Evolutionary conservation across 2,329 filamentous ascomycete genomes (phyloP), one percentile per base, ranked within the genome.

Genomic region (Claviceps fusiformis): DNA sequence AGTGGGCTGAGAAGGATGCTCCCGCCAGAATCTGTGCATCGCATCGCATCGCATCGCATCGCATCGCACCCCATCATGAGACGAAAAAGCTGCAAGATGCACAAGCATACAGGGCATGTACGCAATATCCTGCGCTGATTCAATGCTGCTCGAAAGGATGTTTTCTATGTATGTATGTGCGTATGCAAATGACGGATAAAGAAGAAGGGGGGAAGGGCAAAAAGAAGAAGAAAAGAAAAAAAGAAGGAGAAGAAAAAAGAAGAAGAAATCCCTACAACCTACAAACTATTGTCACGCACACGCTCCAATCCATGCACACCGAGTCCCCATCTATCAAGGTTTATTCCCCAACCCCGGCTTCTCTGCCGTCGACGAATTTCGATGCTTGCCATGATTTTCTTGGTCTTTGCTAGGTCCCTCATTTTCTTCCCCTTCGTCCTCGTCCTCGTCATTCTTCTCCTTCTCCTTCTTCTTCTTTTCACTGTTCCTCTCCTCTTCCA

Each of bases 401-500:
- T 69, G 63, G 0, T 70, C 65, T 5, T 70, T 64, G 31, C 9
- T 33, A 9, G 5, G 31, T 33, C 9, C 37, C 5, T 41, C 5
- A 8, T 19, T 3, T 7, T 70, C 67, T 29, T 67, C 60, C 9
- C 68, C 62, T 7, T 69, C 63, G 0, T 70, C 65, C 6, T 70
- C 64, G 8, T 68, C 67, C 1, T 70, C 68, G 7, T 70, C 68
- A 0, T 75, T 71, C 0, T 72, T 70, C 2, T 73, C 68, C 3
- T 71, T 67, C 2, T 68, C 63, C n/a, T 70, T 65, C 11, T 62
- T 62, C 27, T 64, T 62, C 10, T 68, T 65, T 43, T 66, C 67
- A 37, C 67, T 67, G 44, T 68, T 70, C 59, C 73, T 69, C 64
- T 82, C 79, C 57, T 77, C 71, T 58, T 80, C 78, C 37, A 84